Evolutionary conservation across 208 protist species (phyloP), one percentile per base, ranked within the genome.

Genomic region (Trypanosoma theileri): DNA sequence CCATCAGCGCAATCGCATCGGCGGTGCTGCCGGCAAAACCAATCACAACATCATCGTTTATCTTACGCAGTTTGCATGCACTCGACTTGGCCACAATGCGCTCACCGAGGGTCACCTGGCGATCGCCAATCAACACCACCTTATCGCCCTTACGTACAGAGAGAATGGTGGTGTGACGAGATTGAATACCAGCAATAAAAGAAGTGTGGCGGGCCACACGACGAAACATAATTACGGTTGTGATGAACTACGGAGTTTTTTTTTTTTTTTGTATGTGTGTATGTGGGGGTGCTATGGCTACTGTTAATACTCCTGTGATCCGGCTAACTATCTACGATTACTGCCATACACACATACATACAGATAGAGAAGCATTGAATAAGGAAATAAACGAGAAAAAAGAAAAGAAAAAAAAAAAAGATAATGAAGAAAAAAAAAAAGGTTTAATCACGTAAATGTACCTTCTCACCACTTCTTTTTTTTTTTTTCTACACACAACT

Each of bases 1-100:
- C 97, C 85, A 98, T 94, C n/a, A 98, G 75, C 21, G 97, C 93
- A 22, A 98, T 91, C n/a, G 93, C 95, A 62, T 98, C 97, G 6
- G 96, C 97, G 17, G 95, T 97, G 73, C 85, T 89, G 22, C 97
- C 97, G 22, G 96, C 95, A 67, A 98, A 98, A 54, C 96, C 96
- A 45, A 95, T 88, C 16, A 95, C 78, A 12, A 98, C 89, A 67
- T 90, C 86, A 28, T 89, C 84, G 48, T 80, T 84, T 42, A 92
- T 79, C 63, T 78, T 70, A 21, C 91, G 88, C 54, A 96, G 84
- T 79, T 96, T 94, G 73, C 84, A 84, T 28, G 89, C 84, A 72
- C 75, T 93, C 59, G 81, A 86, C 81, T 97, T 97, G 24, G 88
- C 91, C 45, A 95, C 87, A 69, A 96, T 93, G 62, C 88, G 94